Percentiles rank a stretch among this genome's conserved stretches.
Conservation (phyloP, 352 stramenopile genomes). For the Globisporangium viniferum region DNA sequence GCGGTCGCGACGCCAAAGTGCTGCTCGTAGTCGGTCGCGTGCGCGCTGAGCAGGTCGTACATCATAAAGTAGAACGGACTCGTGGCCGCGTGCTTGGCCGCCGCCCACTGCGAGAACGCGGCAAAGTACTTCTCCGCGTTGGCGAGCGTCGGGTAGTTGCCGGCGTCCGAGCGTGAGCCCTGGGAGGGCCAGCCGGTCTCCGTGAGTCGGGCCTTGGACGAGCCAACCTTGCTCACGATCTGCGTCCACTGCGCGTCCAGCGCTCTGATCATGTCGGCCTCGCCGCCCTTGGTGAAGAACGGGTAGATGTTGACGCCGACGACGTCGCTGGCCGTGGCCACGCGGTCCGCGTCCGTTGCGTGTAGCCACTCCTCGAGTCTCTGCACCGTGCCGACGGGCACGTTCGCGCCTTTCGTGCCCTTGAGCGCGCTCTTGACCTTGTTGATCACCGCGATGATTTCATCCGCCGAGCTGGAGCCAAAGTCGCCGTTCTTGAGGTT, state of each 20-base stretch:
- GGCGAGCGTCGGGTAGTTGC: slow-evolving; percentile 18
- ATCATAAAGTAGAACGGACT: slow-evolving; percentile 17
- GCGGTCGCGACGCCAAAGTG: slow-evolving; percentile 13
- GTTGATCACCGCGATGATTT: slow-evolving; percentile 30
- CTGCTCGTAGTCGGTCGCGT: slow-evolving; percentile 14
- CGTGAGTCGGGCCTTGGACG: slow-evolving; percentile 26
- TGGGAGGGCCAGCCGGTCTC: slow-evolving; percentile 40
- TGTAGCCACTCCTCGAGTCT: slow-evolving; percentile 63
- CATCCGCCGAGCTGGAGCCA: slow-evolving; percentile 19
- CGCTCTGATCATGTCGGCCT: slow-evolving; percentile 24
- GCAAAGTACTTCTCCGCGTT: slow-evolving; percentile 8
- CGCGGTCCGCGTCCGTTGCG: slow-evolving; percentile 25
- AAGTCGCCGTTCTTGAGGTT: slow-evolving; percentile 32
- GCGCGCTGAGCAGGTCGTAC: slow-evolving; percentile 15
- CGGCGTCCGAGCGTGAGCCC: slow-evolving; percentile 8
- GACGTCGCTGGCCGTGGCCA: slow-evolving; percentile 27
- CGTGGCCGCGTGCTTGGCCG: not conserved
- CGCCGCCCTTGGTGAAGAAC: slow-evolving; percentile 51
- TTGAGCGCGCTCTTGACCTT: slow-evolving; percentile 21
- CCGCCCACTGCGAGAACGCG: slow-evolving; percentile 6
- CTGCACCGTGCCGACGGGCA: slow-evolving; percentile 48
- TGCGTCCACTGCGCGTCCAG: slow-evolving; percentile 25
- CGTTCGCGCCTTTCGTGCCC: slow-evolving; percentile 20
- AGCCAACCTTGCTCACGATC: slow-evolving; percentile 25
- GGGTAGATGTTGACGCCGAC: slow-evolving; percentile 72